A percentile compares a stretch with the other conserved stretches of the same genome.
These are phyloP conservation scores for Mycena leptocephala DNA, from an alignment of 768 basidiomycete genomes.

Conservation along the genomic window DNA sequence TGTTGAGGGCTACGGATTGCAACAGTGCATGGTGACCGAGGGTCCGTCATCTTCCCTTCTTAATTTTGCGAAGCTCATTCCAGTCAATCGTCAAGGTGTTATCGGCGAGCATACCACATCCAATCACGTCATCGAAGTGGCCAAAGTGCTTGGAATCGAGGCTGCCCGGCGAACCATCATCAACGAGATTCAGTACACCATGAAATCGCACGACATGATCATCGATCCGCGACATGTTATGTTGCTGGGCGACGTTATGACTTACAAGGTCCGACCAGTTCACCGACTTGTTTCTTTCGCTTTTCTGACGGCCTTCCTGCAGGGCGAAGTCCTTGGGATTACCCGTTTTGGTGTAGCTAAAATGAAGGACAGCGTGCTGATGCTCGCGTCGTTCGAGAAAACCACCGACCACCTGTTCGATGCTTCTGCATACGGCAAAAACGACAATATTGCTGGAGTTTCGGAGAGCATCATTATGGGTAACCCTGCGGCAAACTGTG, in stretches of 20 bases:
- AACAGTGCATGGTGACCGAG: slow-evolving; percentile 97
- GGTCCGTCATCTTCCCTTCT: slow-evolving; percentile 62
- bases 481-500: slow-evolving; percentile 94
- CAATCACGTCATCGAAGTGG: slow-evolving; percentile 97
- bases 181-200: slow-evolving; percentile 97
- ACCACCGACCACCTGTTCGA: slow-evolving; percentile 99
- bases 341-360: slow-evolving; percentile 99
- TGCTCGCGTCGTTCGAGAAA: slow-evolving; percentile 99
- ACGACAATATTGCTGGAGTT: slow-evolving; percentile 94
- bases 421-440: slow-evolving; percentile 96
- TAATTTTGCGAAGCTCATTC: neutral
- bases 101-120: slow-evolving; percentile 93
- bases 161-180: slow-evolving; percentile 95
- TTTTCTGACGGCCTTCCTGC: slow-evolving; percentile 9
- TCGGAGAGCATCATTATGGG: slow-evolving; percentile 99
- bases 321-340: slow-evolving; percentile 98
- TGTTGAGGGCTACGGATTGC: slow-evolving; percentile 97
- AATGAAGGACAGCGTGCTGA: slow-evolving; percentile 99
- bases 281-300: neutral
- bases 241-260: slow-evolving; percentile 98
- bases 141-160: slow-evolving; percentile 97
- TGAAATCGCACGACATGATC: slow-evolving; percentile 97
- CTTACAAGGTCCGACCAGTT: slow-evolving; percentile 82
- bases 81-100: slow-evolving; percentile 73
- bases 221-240: slow-evolving; percentile 99